Percentiles rank a stretch among this genome's conserved stretches.
These are phyloP conservation scores for Zygotorulaspora chibaensis DNA, from an alignment of 805 yeast genomes.

Conservation along the genomic window DNA sequence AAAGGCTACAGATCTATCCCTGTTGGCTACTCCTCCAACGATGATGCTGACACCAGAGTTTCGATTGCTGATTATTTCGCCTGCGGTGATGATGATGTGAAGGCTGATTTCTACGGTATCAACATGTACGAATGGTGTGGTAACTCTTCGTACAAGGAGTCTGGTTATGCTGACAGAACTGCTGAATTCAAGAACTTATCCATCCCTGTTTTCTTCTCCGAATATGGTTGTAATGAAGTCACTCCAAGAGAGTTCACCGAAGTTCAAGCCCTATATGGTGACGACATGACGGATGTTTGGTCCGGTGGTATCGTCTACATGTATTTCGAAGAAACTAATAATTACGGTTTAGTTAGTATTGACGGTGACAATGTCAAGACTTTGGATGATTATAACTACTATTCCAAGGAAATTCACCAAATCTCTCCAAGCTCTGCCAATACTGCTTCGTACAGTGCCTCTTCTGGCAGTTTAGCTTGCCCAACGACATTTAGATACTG, in stretches of 20 bases:
- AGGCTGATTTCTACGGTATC: conserved; percentile 81
- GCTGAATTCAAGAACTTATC: conserved; percentile 59
- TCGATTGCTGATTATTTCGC: conserved; percentile 68
- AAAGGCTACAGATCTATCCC: conserved; percentile 66
- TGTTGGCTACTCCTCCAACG: conserved; percentile 80
- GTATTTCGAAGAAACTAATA: conserved; percentile 73
- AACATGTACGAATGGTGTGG: conserved; percentile 93
- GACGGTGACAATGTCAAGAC: conserved; percentile 49
- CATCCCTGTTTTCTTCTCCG: conserved; percentile 74
- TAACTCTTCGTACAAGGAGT: conserved; percentile 46
- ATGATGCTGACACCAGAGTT: conserved; percentile 63
- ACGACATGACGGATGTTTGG: conserved; percentile 77
- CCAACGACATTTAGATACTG: conserved; percentile 56
- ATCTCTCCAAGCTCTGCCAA: conserved; percentile 51
- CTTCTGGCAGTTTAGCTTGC: conserved; percentile 50
- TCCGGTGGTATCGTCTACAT: conserved; percentile 87
- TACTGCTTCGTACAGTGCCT: conserved; percentile 38
- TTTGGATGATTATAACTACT: conserved; percentile 58
- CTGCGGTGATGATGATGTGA: conserved; percentile 61
- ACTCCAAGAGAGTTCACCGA: conserved; percentile 70
- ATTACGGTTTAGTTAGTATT: conserved; percentile 68
- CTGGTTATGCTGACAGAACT: conserved; percentile 68
- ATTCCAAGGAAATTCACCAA: conserved; percentile 51
- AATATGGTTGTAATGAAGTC: conserved; percentile 74
- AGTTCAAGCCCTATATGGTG: conserved; percentile 59